Conservation (phyloP, 2,329 filamentous ascomycete genomes). For the Penicillium sp. region DNA sequence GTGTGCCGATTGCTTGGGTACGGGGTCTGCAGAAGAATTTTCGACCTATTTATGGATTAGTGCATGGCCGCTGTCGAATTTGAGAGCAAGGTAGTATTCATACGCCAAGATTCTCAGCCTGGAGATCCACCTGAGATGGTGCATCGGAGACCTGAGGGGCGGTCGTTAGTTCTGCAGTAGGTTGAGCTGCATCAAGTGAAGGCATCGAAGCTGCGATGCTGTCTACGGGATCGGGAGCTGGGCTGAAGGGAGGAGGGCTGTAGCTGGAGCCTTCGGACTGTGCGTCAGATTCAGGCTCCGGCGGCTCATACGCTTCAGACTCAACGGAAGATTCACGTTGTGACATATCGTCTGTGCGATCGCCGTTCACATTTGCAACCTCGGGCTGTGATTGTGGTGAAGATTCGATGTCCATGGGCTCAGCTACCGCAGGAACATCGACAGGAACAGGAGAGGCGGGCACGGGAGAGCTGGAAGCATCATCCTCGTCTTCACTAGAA, state of each 20-base stretch:
- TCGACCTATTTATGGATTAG: constrained; percentile 35
- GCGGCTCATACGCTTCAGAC: constrained; percentile 60
- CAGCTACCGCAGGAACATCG: constrained; percentile 1
- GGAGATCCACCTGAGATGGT: constrained; percentile 22
- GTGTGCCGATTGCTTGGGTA: constrained; percentile 13
- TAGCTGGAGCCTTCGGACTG: constrained; percentile 31
- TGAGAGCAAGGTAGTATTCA: constrained; percentile 24
- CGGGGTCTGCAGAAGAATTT: constrained; percentile 10
- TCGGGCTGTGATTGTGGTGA: not conserved
- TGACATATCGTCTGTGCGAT: not conserved
- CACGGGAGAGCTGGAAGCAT: constrained; percentile 17
- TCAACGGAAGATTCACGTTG: constrained; percentile 32
- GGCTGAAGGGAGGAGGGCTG: constrained; percentile 46
- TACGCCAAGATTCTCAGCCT: constrained; percentile 36
- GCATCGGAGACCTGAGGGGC: constrained; percentile 29
- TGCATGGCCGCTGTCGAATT: constrained; percentile 12
- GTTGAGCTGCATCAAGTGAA: constrained; percentile 20
- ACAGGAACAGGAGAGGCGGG: constrained; percentile 18
- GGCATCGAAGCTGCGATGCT: constrained; percentile 22
- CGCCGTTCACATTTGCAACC: constrained; percentile 5
- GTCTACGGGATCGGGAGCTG: constrained; percentile 36
- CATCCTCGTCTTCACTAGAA: constrained; percentile 17
- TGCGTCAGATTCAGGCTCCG: constrained; percentile 39
- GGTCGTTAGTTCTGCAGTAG: constrained; percentile 35
- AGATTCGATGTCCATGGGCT: constrained; percentile 4